Evolutionary conservation across 2,329 filamentous ascomycete genomes (phyloP).

Genomic region (Beauveria sp.): DNA sequence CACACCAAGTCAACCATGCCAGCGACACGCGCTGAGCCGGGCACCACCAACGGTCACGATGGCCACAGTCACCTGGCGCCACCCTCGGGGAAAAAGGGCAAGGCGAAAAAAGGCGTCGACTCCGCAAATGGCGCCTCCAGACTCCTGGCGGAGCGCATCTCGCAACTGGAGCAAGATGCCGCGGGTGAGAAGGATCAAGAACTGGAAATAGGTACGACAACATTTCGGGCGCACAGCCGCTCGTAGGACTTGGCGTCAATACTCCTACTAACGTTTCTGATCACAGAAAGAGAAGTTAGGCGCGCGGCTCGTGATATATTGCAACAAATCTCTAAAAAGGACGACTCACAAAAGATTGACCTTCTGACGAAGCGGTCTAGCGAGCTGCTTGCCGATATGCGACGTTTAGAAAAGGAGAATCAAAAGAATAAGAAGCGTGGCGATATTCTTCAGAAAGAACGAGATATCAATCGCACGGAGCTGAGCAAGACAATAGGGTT

Average conservation of each 20-base stretch:
- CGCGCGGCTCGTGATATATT: conserved; percentile 87
- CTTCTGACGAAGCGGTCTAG: conserved; percentile 84
- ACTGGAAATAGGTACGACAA: conserved; percentile 74
- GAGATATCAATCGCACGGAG: conserved; percentile 81
- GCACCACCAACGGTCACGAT: conserved; percentile 35
- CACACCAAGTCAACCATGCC: conserved; percentile 24
- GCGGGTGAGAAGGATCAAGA: conserved; percentile 94
- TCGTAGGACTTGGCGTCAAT: neutral
- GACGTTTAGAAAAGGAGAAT: conserved; percentile 87
- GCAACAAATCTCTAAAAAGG: conserved; percentile 84
- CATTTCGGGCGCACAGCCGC: neutral
- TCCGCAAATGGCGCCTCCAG: conserved; percentile 85
- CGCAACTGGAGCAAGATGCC: conserved; percentile 87
- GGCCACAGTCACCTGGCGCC: conserved; percentile 30
- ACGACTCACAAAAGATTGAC: conserved; percentile 85
- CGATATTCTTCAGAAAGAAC: conserved; percentile 92
- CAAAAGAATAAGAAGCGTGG: conserved; percentile 93
- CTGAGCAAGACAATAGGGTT: conserved; percentile 82
- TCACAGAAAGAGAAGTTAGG: conserved; percentile 81
- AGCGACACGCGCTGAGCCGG: conserved; percentile 33
- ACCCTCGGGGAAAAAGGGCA: conserved; percentile 63
- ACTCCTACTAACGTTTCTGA: conserved; percentile 12
- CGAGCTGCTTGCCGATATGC: conserved; percentile 89
- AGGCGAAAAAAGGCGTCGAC: conserved; percentile 77
- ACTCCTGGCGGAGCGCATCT: conserved; percentile 85